Evolutionary conservation across 2,329 filamentous ascomycete species (phyloP).

Genomic region (Neopestalotiopsis rosae): DNA sequence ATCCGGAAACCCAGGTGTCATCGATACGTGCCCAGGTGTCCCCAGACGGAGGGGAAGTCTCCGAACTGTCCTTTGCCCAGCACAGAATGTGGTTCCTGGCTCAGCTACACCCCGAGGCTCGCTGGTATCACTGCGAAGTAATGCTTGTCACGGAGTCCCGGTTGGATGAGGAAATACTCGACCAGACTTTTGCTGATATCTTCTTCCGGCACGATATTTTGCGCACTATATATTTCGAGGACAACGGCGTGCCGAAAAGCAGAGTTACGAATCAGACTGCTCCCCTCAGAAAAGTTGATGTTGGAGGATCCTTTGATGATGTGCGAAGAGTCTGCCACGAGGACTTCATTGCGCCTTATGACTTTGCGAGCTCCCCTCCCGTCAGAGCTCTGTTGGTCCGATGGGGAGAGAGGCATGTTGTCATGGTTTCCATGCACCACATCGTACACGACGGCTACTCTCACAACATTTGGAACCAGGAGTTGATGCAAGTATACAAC

Average conservation of each 20-base stretch:
- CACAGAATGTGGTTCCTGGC: conserved; percentile 2
- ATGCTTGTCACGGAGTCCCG: background rate
- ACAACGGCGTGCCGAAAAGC: background rate
- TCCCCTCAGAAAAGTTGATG: background rate
- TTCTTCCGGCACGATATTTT: background rate
- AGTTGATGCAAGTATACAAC: background rate
- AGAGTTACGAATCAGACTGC: background rate
- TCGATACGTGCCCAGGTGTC: background rate
- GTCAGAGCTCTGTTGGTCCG: background rate
- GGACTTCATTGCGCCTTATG: background rate
- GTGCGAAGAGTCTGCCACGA: background rate
- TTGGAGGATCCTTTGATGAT: background rate
- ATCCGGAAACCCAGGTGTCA: background rate
- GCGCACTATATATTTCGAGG: background rate
- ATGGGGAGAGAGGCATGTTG: background rate
- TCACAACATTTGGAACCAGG: background rate
- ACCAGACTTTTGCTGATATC: background rate
- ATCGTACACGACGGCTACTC: conserved; percentile 1
- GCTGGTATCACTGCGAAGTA: background rate
- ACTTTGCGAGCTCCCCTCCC: background rate
- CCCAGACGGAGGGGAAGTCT: background rate
- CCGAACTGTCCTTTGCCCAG: background rate
- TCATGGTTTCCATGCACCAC: background rate
- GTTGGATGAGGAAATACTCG: background rate
- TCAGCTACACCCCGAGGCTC: background rate